Base-by-base conservation (phyloP, 129 eudicot species). In the Lonicera japonica region DNA sequence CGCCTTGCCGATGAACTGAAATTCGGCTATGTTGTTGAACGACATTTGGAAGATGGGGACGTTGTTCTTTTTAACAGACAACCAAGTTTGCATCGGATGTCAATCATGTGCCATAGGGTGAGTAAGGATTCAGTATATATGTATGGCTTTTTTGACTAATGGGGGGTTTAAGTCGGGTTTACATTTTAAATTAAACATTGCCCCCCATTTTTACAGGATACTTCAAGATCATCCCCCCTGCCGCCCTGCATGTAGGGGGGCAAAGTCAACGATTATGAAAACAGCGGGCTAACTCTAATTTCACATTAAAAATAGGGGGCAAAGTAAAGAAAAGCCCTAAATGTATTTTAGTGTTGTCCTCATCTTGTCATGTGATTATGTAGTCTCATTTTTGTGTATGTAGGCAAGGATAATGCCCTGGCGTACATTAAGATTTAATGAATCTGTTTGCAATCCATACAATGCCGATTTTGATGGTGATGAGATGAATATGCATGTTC, bases 401-500 rank as follows among this genome's bases (percentile, higher is more conserved):
- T 66, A 91, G 98, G 99, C 99, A 72, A 78, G 99, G 75, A 83
- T 92, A 80, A 92, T 92, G 99, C 96, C 95, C 10, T 92, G 99
- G 99, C 83, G 99, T 17, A 92, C 99, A 36, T 74, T 92, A 68
- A 86, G 99, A 80, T 92, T 92, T 63, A 92, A 92, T 66, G 99
- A 92, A 70, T 92, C 99, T 36, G 99, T 92, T 73, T 92, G 99
- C 78, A 92, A 92, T 62, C 99, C 99, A 9, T 92, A 92, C 77
- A 92, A 92, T 83, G 99, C 99, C 41, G 99, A 92, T 79, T 92
- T 92, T 85, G 99, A 92, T 70, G 99, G 99, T 67, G 99, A 92
- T 81, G 99, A 92, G 92, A 92, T 92, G 99, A 92, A 92, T 75
- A 80, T 92, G 96, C 99, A 92, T 80, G 99, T 92, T 61, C 99